Percentiles rank a stretch among this genome's conserved stretches.
Evolutionary conservation across 2,329 filamentous ascomycete species (phyloP).

Genomic region (Fusarium euwallaceae): DNA sequence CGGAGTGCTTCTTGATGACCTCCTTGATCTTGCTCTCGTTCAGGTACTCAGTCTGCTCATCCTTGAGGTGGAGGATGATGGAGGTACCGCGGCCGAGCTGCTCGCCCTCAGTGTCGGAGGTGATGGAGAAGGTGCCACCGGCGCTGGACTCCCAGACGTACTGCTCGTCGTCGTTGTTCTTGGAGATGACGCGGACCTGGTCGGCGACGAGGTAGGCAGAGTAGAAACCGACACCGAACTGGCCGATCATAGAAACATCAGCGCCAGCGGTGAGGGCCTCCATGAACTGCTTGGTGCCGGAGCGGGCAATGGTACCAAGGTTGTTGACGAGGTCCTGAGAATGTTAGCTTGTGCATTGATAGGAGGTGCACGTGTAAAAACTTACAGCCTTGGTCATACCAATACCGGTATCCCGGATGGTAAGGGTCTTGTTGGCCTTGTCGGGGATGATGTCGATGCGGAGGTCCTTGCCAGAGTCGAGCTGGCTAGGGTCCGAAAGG

Average conservation of each 20-base stretch:
- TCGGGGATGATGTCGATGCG: conserved; percentile 99
- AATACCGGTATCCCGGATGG: conserved; percentile 97
- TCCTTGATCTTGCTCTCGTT: conserved; percentile 99
- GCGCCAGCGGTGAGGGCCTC: conserved; percentile 98
- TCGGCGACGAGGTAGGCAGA: conserved; percentile 99
- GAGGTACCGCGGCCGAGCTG: conserved; percentile 94
- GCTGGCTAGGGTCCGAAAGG: conserved; percentile 95
- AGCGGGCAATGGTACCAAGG: conserved; percentile 98
- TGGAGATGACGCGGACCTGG: conserved; percentile 94
- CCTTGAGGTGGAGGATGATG: conserved; percentile 99
- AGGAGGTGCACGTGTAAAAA: conserved; percentile 46
- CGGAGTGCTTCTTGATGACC: conserved; percentile 99
- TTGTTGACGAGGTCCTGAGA: conserved; percentile 97
- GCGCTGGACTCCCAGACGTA: conserved; percentile 99
- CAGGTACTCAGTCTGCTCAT: conserved; percentile 98
- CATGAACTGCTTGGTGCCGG: conserved; percentile 99
- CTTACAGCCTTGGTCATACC: conserved; percentile 99
- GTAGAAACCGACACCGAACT: conserved; percentile 99
- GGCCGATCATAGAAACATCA: conserved; percentile 99
- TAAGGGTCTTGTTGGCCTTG: conserved; percentile 97
- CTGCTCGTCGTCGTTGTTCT: conserved; percentile 99
- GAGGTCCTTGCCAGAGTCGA: conserved; percentile 97
- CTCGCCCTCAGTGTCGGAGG: conserved; percentile 90
- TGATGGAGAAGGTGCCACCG: conserved; percentile 96
- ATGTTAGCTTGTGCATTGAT: conserved; percentile 10